phyloP scores from a whole-genome alignment of 345 rosid species.

The Mallotus nudiflorus region DNA sequence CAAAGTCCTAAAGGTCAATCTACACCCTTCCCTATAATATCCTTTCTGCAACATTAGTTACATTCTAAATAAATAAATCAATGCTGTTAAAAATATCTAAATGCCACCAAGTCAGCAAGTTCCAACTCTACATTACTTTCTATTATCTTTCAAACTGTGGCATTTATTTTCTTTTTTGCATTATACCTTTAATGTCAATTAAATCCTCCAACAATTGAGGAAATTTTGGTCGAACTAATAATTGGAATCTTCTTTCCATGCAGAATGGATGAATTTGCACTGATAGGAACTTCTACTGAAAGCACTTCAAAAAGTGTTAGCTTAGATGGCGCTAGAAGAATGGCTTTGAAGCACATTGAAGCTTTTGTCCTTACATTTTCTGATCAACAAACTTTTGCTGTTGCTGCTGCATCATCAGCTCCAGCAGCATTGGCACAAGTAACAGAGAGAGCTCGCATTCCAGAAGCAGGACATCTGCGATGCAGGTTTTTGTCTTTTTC shows the following conservation, averaged over 20 bases:
- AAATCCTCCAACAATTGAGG: background rate
- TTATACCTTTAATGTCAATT: background rate
- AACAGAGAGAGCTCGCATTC: constrained; percentile 84
- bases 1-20: background rate
- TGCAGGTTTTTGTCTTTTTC: constrained; percentile 68
- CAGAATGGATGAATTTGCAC: constrained; percentile 79
- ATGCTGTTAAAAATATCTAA: no score
- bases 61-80: no score
- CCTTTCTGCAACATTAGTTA: background rate
- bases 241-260: background rate
- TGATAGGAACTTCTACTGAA: constrained; percentile 64
- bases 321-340: constrained; percentile 73
- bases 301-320: constrained; percentile 65
- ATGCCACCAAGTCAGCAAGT: no score
- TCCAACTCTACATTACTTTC: background rate
- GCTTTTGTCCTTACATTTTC: constrained; percentile 62
- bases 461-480: constrained; percentile 91
- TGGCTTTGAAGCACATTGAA: constrained; percentile 77
- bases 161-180: background rate
- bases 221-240: background rate
- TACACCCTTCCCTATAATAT: background rate
- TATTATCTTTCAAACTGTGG: background rate
- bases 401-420: constrained; percentile 69
- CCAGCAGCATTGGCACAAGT: constrained; percentile 83
- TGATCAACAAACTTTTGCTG: constrained; percentile 66